Evolutionary conservation across 371 early-diverging fungal species (phyloP), one percentile per base, ranked within the genome.

Genomic region (Rhizopus stolonifer): DNA sequence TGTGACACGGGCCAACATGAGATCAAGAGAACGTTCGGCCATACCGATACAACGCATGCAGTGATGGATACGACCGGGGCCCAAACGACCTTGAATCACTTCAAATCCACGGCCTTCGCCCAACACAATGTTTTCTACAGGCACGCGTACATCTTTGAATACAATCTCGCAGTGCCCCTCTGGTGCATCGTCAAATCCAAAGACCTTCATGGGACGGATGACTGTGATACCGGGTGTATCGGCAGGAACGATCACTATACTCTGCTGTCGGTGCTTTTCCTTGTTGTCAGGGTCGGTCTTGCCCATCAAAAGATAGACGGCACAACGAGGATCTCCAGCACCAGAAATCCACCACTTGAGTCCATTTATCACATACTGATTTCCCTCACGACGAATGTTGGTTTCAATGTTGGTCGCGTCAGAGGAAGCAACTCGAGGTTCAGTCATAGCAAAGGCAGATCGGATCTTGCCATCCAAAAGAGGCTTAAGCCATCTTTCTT

Each of bases 401-500:
- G 92, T 88, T 61, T 88, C 87, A 54, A 96, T 95, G 75, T 96
- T 95, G 61, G 95, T 94, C 0, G 98, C 98, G 70, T 98, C 96
- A 31, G 96, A 94, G 11, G 92, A 92, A 0, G 98, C 94, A 15
- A 96, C 95, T 0, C 65, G 77, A 9, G 91, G 87, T 70, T 98
- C 98, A 17, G 98, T 96, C 98, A 98, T 98, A 53, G 96, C 95
- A 73, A 98, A 96, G 11, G 96, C 95, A 17, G 94, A 94, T 17
- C 98, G 86, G 65, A 98, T 95, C 75, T 87, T 77, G 46, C 96
- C 96, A 22, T 86, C 77, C 72, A 97, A 63, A 50, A 97, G 74
- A 17, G 96, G 96, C 29, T 68, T 71, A 19, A 97, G 82, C 89
- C 93, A 96, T 54, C 79, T 67, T 48, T 74, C 58, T 79, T 96